phyloP scores from a whole-genome alignment of 768 basidiomycete genomes.

The Suillus ampliporus region DNA sequence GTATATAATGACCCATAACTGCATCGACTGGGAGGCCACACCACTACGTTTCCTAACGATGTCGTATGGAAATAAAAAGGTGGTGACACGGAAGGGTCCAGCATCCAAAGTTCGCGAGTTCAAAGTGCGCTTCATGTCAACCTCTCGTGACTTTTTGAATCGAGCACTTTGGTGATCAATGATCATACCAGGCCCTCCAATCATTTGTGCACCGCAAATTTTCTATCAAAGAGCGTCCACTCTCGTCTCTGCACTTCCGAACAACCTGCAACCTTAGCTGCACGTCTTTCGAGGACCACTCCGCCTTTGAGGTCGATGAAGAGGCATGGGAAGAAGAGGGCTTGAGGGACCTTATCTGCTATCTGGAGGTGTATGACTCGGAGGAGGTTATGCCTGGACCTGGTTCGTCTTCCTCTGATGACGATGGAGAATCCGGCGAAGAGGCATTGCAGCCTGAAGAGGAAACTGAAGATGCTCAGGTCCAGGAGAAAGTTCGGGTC shows the following conservation, averaged over 20 bases:
- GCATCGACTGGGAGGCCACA: slow-evolving; percentile 28
- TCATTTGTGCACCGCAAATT: background rate
- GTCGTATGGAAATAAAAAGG: background rate
- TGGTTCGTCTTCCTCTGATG: background rate
- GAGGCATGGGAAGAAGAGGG: slow-evolving; percentile 6
- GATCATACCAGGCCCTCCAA: slow-evolving; percentile 3
- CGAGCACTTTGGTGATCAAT: background rate
- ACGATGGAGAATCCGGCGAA: background rate
- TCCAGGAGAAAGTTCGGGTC: background rate
- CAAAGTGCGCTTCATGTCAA: background rate
- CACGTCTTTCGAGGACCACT: background rate
- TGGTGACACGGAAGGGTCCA: background rate
- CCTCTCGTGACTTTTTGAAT: background rate
- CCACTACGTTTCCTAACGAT: slow-evolving; percentile 24
- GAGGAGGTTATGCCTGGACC: background rate
- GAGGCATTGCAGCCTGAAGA: background rate
- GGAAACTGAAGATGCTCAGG: background rate
- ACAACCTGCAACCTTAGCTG: slow-evolving; percentile 6
- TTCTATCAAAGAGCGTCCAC: background rate
- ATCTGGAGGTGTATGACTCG: background rate
- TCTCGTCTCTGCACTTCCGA: background rate
- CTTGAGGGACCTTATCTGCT: background rate
- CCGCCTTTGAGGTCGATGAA: slow-evolving; percentile 1
- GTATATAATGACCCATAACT: slow-evolving; percentile 29
- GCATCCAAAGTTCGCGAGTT: slow-evolving; percentile 1